Evolutionary conservation across 1,284 basidiomycete genomes (phyloP).

Genomic region (Trichosporon sp.): DNA sequence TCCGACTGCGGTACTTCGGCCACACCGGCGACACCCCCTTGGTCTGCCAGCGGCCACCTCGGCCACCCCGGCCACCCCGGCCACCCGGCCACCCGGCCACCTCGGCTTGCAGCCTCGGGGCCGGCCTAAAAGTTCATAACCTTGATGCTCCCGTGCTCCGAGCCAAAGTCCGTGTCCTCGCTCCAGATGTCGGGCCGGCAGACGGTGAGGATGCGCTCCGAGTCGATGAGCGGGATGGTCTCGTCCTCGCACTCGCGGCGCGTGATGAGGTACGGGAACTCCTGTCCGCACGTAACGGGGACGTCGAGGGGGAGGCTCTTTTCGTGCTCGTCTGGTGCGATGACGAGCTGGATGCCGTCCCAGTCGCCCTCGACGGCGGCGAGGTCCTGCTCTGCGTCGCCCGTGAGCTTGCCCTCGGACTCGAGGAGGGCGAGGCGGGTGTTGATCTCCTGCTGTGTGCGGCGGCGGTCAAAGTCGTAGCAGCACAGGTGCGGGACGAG

Average conservation of each 20-base stretch:
- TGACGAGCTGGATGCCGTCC: constrained; percentile 21
- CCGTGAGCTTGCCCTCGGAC: not conserved
- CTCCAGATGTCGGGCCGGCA: not conserved
- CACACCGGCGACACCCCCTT: too few relatives aligned
- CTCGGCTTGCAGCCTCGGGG: not conserved
- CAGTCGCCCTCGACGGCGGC: constrained; percentile 11
- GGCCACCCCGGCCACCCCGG: too few relatives aligned
- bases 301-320: not conserved
- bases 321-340: not conserved
- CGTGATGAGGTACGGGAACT: constrained; percentile 39
- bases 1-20: too few relatives aligned
- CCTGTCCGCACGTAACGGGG: constrained; percentile 17
- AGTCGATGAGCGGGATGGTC: constrained; percentile 41
- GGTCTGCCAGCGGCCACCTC: too few relatives aligned
- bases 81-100: too few relatives aligned
- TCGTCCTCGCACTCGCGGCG: constrained; percentile 17
- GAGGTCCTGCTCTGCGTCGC: constrained; percentile 17
- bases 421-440: constrained; percentile 12
- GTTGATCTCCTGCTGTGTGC: constrained; percentile 31
- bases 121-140: constrained; percentile 32
- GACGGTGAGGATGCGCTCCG: constrained; percentile 35
- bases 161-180: not conserved
- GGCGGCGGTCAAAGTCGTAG: constrained; percentile 47
- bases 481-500: constrained; percentile 23
- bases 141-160: constrained; percentile 15